These are phyloP conservation scores for Mollisia scopiformis DNA, from an alignment of 2,329 filamentous ascomycete genomes.

Conservation along the genomic window DNA sequence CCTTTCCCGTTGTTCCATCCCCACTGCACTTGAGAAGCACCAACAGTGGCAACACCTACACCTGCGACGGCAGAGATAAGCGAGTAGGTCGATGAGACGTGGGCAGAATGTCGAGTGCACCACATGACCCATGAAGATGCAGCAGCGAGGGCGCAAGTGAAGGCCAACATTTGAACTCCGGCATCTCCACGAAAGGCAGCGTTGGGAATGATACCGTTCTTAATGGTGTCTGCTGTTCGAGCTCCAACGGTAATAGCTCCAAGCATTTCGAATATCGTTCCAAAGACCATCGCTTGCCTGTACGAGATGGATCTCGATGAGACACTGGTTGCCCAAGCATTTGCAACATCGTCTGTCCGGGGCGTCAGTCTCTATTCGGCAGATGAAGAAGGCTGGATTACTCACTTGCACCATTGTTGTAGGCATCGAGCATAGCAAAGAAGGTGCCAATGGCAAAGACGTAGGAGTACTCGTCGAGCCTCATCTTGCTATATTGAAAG, in stretches of 20 bases:
- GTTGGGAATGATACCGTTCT: conserved; percentile 73
- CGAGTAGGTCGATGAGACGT: conserved; percentile 74
- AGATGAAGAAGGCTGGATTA: background rate
- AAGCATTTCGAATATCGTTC: conserved; percentile 68
- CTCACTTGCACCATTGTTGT: conserved; percentile 55
- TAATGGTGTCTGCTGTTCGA: conserved; percentile 76
- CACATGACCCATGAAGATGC: conserved; percentile 79
- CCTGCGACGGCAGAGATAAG: conserved; percentile 70
- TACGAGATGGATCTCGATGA: conserved; percentile 78
- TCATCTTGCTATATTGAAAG: conserved; percentile 20
- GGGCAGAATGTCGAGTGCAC: conserved; percentile 74
- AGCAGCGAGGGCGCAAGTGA: conserved; percentile 65
- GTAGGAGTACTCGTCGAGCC: conserved; percentile 54
- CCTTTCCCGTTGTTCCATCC: conserved; percentile 71
- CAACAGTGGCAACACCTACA: conserved; percentile 69
- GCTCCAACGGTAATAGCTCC: conserved; percentile 70
- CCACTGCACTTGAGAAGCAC: conserved; percentile 65
- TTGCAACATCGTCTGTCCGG: conserved; percentile 75
- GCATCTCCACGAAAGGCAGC: conserved; percentile 61
- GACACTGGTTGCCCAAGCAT: conserved; percentile 80
- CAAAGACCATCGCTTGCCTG: conserved; percentile 68
- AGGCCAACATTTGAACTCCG: conserved; percentile 69
- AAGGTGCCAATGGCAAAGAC: conserved; percentile 58
- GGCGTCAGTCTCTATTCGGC: background rate
- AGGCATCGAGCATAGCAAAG: conserved; percentile 61